Conservation (phyloP, 2,329 filamentous ascomycete genomes). For the Myriosclerotinia scirpicola region DNA sequence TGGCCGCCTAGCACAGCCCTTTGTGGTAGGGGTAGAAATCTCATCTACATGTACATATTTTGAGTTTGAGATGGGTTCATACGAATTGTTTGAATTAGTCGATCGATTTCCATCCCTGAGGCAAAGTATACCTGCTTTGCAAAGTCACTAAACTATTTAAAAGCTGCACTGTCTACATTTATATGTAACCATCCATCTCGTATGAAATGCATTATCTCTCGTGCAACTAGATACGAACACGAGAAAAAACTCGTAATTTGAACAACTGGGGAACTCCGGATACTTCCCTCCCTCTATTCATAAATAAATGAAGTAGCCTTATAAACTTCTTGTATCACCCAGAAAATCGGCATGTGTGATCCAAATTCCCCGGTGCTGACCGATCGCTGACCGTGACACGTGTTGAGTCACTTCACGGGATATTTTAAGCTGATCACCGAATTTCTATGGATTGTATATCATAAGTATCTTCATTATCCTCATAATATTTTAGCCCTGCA, state of each 20-base stretch:
- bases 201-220: background rate
- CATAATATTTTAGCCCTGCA: background rate
- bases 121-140: too few species aligned
- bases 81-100: too few species aligned
- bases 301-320: background rate
- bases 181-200: background rate
- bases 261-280: conserved; percentile 7
- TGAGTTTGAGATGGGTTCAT: too few species aligned
- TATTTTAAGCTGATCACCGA: background rate
- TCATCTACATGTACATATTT: too few species aligned
- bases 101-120: too few species aligned
- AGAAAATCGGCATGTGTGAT: background rate
- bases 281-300: background rate
- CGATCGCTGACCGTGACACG: background rate
- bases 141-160: too few species aligned
- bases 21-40: too few species aligned
- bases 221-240: background rate
- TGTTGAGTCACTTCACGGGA: background rate
- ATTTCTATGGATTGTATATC: background rate
- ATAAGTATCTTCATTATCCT: background rate
- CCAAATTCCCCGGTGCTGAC: background rate
- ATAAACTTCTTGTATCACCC: background rate
- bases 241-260: background rate
- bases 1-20: too few species aligned
- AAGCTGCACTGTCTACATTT: background rate